These are phyloP conservation scores for Solanum aculeatissimum DNA, from an alignment of 305 asterid species.

Conservation along the genomic window DNA sequence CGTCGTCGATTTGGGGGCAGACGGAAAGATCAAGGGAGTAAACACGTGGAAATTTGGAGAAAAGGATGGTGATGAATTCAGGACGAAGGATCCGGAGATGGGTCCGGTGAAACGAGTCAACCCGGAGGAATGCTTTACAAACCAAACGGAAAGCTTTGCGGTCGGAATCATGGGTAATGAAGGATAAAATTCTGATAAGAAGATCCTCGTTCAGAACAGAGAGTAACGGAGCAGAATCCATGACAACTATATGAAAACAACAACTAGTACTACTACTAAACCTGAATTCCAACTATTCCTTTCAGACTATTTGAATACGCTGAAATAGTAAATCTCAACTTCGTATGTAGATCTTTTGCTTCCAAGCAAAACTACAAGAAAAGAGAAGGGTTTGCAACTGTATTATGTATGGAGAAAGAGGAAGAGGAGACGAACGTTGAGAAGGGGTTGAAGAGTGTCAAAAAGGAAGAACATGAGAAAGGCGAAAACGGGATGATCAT, in stretches of 20 bases:
- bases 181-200: conserved; percentile 14
- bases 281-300: background rate
- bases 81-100: conserved; percentile 51
- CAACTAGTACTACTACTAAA: background rate
- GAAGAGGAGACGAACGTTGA: conserved; percentile 22
- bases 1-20: conserved; percentile 49
- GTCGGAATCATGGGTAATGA: conserved; percentile 32
- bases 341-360: background rate
- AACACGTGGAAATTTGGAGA: conserved; percentile 29
- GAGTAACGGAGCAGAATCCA: conserved; percentile 1
- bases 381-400: background rate
- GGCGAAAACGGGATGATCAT: conserved; percentile 1
- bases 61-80: conserved; percentile 39
- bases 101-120: conserved; percentile 48
- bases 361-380: background rate
- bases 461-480: conserved; percentile 12
- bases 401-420: conserved; percentile 26
- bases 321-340: background rate
- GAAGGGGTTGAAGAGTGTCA: conserved; percentile 16
- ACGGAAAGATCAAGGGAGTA: conserved; percentile 51
- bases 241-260: background rate
- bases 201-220: conserved; percentile 14
- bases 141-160: conserved; percentile 48
- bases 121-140: conserved; percentile 35
- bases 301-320: background rate